Conservation (phyloP, 176 grass and related monocot species). For the Ampelocalamus luodianensis region DNA sequence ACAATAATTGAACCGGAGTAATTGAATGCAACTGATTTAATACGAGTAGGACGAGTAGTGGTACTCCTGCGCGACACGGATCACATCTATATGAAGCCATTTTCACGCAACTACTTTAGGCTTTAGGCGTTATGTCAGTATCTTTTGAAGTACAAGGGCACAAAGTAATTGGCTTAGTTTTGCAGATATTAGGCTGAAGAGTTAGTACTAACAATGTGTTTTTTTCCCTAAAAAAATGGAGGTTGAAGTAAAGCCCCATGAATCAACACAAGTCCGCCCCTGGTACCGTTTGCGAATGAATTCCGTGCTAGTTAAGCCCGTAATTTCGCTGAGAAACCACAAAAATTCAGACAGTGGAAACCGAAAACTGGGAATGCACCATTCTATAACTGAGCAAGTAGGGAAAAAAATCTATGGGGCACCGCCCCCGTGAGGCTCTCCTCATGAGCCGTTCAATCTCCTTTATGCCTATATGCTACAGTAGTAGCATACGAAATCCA, state of each 20-base stretch:
- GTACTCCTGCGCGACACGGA: not conserved
- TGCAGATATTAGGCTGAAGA: not conserved
- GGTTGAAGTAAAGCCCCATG: not conserved
- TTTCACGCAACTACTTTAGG: not conserved
- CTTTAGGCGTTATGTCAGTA: not conserved
- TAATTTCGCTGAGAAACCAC: too few relatives aligned
- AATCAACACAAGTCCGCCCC: not conserved
- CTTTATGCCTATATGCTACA: too few relatives aligned
- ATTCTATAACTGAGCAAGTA: too few relatives aligned
- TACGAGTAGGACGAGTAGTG: not conserved
- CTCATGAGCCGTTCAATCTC: too few relatives aligned
- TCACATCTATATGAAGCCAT: not conserved
- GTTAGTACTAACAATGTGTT: not conserved
- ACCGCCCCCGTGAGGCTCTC: too few relatives aligned
- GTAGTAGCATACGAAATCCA: too few relatives aligned
- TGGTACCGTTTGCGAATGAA: too few relatives aligned
- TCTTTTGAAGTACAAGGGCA: not conserved
- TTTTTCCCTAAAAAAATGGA: not conserved
- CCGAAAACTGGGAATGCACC: too few relatives aligned
- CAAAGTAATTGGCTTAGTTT: not conserved
- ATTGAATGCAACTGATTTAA: not conserved
- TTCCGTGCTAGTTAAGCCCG: too few relatives aligned
- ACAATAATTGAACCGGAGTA: too few relatives aligned
- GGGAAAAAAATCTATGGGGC: too few relatives aligned
- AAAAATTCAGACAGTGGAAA: too few relatives aligned